Evolutionary conservation across 2,329 filamentous ascomycete species (phyloP), one percentile per base, ranked within the genome.

Genomic region (Colletotrichum sp.): DNA sequence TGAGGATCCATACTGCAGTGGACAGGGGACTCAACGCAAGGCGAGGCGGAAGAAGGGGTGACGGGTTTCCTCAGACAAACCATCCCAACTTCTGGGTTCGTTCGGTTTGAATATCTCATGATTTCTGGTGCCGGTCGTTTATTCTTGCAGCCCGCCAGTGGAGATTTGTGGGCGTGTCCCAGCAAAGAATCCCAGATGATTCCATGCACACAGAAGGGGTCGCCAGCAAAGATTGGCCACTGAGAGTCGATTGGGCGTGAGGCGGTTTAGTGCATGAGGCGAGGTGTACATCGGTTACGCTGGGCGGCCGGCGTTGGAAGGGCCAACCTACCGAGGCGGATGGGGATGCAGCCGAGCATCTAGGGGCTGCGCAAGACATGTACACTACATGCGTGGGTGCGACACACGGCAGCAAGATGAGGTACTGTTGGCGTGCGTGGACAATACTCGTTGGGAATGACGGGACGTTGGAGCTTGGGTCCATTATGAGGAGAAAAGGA

Each of bases 241-340:
- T 65, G 69, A 34, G 55, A 65, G 12, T 44, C 52, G 36, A 28
- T 30, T 28, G 30, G 62, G 21, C 4, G 39, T 24, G 64, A 69
- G 64, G 59, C 59, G 70, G 64, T 66, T 76, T 66, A 39, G 70
- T 49, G 73, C 69, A 69, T 59, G 55, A 49, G 34, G 36, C 24
- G 44, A 68, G 39, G 39, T 34, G 44, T 39, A 68, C 49, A 57
- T 26, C 26, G 16, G 49, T 36, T 16, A 59, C 55, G 2, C 39
- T 60, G 67, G 21, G 59, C 49, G 52, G 52, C 7, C 15, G 16
- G 24, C 32, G 30, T 15, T 36, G 26, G 34, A 59, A 21, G 12
- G 44, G 44, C 44, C 44, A 52, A 21, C 44, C 30, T 44, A 24
- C 21, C 12, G 30, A 60, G 13, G n/a, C 16, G 52, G 18, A 62